Base-by-base conservation (phyloP, 2,329 filamentous ascomycete species). In the Exophiala spinifera region DNA sequence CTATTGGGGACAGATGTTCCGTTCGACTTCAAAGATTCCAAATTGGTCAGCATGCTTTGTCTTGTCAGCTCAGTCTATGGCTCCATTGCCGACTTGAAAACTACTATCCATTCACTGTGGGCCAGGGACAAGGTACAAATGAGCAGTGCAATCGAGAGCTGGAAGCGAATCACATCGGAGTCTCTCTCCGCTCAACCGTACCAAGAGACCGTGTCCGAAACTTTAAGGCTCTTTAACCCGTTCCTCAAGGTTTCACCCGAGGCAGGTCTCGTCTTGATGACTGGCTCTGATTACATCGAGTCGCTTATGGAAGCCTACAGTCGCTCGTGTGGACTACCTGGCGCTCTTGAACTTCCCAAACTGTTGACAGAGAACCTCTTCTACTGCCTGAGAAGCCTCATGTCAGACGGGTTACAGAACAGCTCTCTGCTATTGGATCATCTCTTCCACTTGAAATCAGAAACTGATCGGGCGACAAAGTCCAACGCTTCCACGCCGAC, bases 281-380 rank as follows among this genome's bases (percentile, higher is more conserved):
- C 87, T 0, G 92, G 92, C 1, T 91, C 88, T 47, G 92, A 96
- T 70, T 92, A 94, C 63, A 71, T 96, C 17, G 92, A 96, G 67
- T 83, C 87, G 0, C 77, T 96, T 11, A 66, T 67, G 49, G 73
- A 76, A 56, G 65, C 66, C 25, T 76, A 75, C 56, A 63, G 64
- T 25, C 76, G 83, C 34, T 74, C 74, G 46, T 78, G 75, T 46
- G 79, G 85, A 53, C 84, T 82, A 69, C 37, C 49, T 23, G 28
- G 45, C 20, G 25, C 43, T 15, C 45, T 17, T n/a, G 14, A 79
- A 0, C 64, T 91, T 40, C 82, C 85, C 55, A 87, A 82, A 59
- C 79, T 81, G 14, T 79, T 95, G 25, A 78, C 91, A 44, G 83
- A 87, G 1, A 86, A 87, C 3, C 75, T 83, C 11, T 96, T 94